A percentile compares a stretch with the other conserved stretches of the same genome.
Conservation (phyloP, 345 rosid genomes). For the Arabidopsis suecica region DNA sequence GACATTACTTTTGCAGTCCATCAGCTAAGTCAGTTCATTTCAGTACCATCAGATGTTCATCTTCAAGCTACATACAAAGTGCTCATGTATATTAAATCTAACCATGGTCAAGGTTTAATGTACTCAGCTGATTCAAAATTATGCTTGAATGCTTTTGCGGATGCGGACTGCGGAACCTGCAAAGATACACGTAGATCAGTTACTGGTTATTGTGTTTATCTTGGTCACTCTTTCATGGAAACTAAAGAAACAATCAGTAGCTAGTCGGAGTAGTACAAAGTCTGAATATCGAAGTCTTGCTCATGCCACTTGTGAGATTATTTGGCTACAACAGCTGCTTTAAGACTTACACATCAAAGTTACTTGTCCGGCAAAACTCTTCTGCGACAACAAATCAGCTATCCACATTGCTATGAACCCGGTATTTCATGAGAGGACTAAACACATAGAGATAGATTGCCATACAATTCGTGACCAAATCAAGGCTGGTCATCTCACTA, state of each 20-base stretch:
- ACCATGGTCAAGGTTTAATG: too few species aligned
- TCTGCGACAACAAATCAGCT: neutral
- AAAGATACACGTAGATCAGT: too few species aligned
- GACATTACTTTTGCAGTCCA: neutral
- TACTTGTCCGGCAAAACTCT: neutral
- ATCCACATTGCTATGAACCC: neutral
- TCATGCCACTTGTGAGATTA: neutral
- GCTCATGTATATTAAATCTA: too few species aligned
- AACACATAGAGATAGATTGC: neutral
- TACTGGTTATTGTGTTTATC: too few species aligned
- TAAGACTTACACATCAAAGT: neutral
- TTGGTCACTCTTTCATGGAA: too few species aligned
- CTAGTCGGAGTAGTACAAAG: neutral
- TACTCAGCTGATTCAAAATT: too few species aligned
- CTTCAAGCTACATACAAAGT: too few species aligned
- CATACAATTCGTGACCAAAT: neutral
- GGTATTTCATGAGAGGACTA: neutral
- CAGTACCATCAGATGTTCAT: too few species aligned
- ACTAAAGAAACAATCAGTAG: neutral
- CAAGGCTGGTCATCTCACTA: neutral
- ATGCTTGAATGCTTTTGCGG: too few species aligned
- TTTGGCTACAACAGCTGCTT: neutral
- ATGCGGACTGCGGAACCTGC: too few species aligned
- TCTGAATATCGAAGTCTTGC: neutral
- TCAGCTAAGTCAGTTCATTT: neutral